These are phyloP conservation scores for Aeschynomene evenia DNA, from an alignment of 306 rosid species.

Conservation along the genomic window DNA sequence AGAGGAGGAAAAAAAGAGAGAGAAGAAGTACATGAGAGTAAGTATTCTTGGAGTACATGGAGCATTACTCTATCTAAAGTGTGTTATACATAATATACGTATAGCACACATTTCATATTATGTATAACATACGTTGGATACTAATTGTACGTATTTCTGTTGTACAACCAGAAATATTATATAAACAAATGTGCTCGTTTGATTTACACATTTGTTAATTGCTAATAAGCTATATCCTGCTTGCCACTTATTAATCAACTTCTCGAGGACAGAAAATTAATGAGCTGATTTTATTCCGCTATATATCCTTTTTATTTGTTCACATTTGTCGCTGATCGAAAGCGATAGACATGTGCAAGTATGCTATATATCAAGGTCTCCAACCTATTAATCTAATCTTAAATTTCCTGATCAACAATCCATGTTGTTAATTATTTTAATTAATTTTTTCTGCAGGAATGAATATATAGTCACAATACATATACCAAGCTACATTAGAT, in stretches of 20 bases:
- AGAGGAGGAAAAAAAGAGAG: no score
- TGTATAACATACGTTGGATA: no score
- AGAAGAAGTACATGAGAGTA: no score
- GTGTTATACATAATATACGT: no score
- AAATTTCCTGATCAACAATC: not conserved
- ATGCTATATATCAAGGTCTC: constrained; percentile 11
- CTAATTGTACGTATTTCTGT: no score
- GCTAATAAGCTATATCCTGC: not conserved
- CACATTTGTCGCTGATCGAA: constrained; percentile 28
- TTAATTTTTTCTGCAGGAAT: not conserved
- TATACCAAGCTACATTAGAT: not conserved
- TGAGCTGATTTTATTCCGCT: not conserved
- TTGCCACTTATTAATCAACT: not conserved
- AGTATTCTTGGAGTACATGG: no score
- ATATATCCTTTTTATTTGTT: not conserved
- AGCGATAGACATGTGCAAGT: constrained; percentile 51
- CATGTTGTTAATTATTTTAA: not conserved
- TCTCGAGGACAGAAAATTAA: not conserved
- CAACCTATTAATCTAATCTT: not conserved
- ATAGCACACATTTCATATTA: no score
- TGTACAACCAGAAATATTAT: no score
- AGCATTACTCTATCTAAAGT: no score
- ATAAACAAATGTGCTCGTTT: no score
- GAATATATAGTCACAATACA: not conserved
- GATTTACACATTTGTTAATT: not conserved